Base-by-base conservation (phyloP, 257 asterid species). In the Jaltomata sinuosa region DNA sequence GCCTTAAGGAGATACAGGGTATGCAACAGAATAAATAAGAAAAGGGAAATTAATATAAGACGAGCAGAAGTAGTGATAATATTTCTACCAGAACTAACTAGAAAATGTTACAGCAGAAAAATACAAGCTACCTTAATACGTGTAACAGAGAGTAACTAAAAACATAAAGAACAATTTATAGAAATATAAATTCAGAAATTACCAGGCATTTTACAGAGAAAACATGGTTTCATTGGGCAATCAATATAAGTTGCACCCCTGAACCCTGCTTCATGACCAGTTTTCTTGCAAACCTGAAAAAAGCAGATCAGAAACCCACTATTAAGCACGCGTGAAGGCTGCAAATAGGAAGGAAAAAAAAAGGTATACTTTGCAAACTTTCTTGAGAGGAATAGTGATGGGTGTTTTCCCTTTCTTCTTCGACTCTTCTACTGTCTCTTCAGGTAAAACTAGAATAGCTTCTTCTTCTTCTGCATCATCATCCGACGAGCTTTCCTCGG, bases 151-250 rank as follows among this genome's bases (percentile, higher is more conserved):
- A 47, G 15, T 53, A 79, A 50, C 38, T 8, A 9, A 34, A 38
- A 18, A 42, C 15, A 22, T 16, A n/a, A 6, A 18, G 8, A 32
- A 52, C 53, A 85, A 79, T 40, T 1, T 11, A 18, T 50, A 50
- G 55, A 15, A 50, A 50, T 50, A 50, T 50, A 15, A 15, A 50
- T 14, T 19, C 27, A 49, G 16, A 50, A 68, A 42, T 62, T 89
- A 96, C 99, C 99, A 87, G 98, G 97, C 98, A 88, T 85, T 91
- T 96, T 96, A 92, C 99, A 96, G 68, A 96, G 97, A 84, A 94
- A 96, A 88, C 99, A 96, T 7, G 99, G 99, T 87, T 96, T 96
- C 99, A 96, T 96, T 0, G 99, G 99, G 87, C 99, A 96, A 85
- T 96, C 99, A 86, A 96, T 89, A 89, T 96, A 96, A 14, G 98